Evolutionary conservation across 495 filamentous ascomycete genomes (phyloP), one percentile per base, ranked within the genome.

Genomic region (Xylaria grammica): DNA sequence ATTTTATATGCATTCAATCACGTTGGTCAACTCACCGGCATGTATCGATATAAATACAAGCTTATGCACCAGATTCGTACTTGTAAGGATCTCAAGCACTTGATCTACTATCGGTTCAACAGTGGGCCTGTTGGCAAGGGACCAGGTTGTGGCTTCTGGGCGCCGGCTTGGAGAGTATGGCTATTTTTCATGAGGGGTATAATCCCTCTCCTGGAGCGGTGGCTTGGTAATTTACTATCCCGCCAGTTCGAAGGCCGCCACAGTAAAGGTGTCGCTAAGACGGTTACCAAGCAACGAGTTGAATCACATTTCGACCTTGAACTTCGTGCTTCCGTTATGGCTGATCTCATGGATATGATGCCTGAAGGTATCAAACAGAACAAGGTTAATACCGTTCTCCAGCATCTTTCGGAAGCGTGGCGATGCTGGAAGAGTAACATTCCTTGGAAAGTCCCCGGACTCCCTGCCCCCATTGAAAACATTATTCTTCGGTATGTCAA

Each of bases 1-100:
- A 99, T 99, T 60, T 84, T 97, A 10, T 99, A 98, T 72, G 96
- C 96, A 30, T 98, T 99, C 83, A 99, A 99, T 79, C 96, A 99
- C 69, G 96, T 99, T 61, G 96, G 96, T 54, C 96, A 99, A 78
- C 82, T 99, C 56, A 99, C 96, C 27, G 96, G 96, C 71, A 99
- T 99, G 96, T 99, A 99, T 79, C 91, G 96, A 29, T 99, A 99
- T 86, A 99, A 99, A 84, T 99, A 99, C 81, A 99, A 99, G 82
- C 85, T 99, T 38, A 99, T 99, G 96, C 96, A 99, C 76, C 96
- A 99, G 78, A 98, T 99, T 70, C 93, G 96, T 51, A 95, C 96
- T 2, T 99, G 96, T 81, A 99, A 99, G 75, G 96, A 99, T 79
- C 79, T 99, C 72, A 99, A 99, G 86, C 96, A 99, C 86, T 75